These are phyloP conservation scores for Silene uniflora DNA, from an alignment of 148 eudicot genomes.

Conservation along the genomic window DNA sequence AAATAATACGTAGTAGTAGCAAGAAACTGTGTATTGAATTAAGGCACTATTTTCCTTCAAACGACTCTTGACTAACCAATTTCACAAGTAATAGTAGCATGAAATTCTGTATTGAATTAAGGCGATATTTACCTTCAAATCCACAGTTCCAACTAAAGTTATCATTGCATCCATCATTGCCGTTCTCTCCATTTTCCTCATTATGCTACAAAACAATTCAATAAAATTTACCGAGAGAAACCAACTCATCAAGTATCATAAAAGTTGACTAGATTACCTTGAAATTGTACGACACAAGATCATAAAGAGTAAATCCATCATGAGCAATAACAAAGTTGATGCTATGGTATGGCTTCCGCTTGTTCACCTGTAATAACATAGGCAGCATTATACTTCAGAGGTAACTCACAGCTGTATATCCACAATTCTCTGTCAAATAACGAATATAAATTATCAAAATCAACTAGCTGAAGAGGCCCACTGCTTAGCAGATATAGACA, in stretches of 20 bases:
- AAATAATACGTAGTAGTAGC: neutral
- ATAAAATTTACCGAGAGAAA: neutral
- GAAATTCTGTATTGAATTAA: conserved; percentile 3
- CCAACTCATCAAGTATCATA: neutral
- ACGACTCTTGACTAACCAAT: too few species aligned
- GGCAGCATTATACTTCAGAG: conserved; percentile 1
- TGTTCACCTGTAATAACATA: conserved; percentile 58
- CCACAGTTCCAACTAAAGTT: conserved; percentile 98
- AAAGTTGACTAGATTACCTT: conserved; percentile 47
- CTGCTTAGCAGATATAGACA: neutral
- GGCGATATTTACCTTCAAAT: conserved; percentile 57
- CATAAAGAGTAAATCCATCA: conserved; percentile 94
- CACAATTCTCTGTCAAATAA: neutral
- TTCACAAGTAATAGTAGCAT: neutral
- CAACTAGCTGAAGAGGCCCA: neutral
- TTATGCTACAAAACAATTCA: conserved; percentile 55
- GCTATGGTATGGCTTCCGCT: conserved; percentile 89
- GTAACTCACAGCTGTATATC: conserved; percentile 4
- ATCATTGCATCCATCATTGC: conserved; percentile 95
- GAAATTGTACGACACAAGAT: conserved; percentile 87
- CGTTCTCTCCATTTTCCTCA: conserved; percentile 89
- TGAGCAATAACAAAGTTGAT: conserved; percentile 92
- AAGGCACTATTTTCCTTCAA: conserved; percentile 45
- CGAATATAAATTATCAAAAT: neutral
- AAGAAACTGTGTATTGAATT: conserved; percentile 1